Evolutionary conservation across 2,329 filamentous ascomycete species (phyloP).

Genomic region (Aspergillus thermomutatus): DNA sequence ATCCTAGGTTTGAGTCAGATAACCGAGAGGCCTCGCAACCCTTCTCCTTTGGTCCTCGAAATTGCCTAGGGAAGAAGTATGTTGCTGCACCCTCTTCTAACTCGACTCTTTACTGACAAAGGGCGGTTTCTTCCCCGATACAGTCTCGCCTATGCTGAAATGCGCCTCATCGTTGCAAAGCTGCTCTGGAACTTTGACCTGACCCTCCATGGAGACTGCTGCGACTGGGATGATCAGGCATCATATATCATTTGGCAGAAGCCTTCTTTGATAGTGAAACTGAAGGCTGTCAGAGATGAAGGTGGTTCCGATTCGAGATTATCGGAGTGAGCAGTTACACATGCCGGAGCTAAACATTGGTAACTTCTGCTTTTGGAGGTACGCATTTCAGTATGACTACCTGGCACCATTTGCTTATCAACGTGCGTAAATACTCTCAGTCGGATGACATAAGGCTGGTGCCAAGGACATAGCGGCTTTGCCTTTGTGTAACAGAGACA

Average conservation of each 20-base stretch:
- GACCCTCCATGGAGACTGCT: background rate
- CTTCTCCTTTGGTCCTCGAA: constrained; percentile 8
- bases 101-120: background rate
- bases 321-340: background rate
- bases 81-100: background rate
- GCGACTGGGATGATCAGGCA: background rate
- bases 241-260: constrained; percentile 4
- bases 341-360: background rate
- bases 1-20: background rate
- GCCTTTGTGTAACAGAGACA: background rate
- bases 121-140: background rate
- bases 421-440: background rate
- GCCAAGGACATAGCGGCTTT: background rate
- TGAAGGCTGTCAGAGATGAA: background rate
- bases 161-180: constrained; percentile 7
- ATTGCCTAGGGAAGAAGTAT: constrained; percentile 12
- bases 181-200: constrained; percentile 4
- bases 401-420: too few relatives aligned
- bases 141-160: constrained; percentile 11
- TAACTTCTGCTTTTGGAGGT: background rate
- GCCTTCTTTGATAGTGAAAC: background rate
- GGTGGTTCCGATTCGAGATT: background rate
- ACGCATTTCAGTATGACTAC: too few relatives aligned
- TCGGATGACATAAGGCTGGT: background rate
- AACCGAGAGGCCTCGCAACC: constrained; percentile 6